Conservation (phyloP, 1,284 basidiomycete genomes). For the Peniophora sp. region DNA sequence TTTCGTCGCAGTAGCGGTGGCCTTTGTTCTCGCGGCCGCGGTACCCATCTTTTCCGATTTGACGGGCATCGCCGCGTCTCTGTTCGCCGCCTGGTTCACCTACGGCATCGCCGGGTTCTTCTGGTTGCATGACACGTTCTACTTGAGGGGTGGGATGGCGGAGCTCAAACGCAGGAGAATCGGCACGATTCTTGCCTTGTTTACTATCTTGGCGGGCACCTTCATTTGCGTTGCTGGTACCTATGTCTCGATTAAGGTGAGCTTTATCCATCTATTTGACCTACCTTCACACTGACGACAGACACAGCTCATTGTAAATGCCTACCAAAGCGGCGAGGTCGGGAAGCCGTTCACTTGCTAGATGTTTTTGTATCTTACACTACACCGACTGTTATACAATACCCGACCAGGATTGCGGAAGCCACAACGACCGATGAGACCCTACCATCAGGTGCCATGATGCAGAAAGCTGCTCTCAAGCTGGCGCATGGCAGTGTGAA, state of each 20-base stretch:
- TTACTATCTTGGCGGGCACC: conserved; percentile 38
- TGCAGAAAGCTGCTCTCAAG: no score
- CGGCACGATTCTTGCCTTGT: conserved; percentile 27
- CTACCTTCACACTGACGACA: conserved; percentile 3
- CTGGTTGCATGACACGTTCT: conserved; percentile 43
- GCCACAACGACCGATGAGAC: no score
- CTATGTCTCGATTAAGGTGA: conserved; percentile 43
- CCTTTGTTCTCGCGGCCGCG: conserved; percentile 47
- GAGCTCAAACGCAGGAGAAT: conserved; percentile 24
- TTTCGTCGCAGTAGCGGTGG: conserved; percentile 32
- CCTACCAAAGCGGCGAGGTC: conserved; percentile 35
- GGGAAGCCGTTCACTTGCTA: conserved; percentile 45
- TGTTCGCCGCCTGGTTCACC: conserved; percentile 52
- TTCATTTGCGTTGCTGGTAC: conserved; percentile 49
- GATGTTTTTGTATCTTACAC: conserved; percentile 1
- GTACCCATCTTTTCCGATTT: conserved; percentile 50
- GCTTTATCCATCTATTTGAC: conserved; percentile 5
- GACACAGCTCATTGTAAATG: conserved; percentile 37
- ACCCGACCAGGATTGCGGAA: no score
- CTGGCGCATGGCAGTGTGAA: no score
- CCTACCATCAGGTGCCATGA: no score
- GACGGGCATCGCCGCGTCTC: conserved; percentile 43
- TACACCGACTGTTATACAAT: no score
- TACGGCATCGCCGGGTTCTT: conserved; percentile 51
- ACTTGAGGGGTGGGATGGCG: conserved; percentile 28